Evolutionary conservation across 768 basidiomycete genomes (phyloP).

Genomic region (Hysterangium stoloniferum): DNA sequence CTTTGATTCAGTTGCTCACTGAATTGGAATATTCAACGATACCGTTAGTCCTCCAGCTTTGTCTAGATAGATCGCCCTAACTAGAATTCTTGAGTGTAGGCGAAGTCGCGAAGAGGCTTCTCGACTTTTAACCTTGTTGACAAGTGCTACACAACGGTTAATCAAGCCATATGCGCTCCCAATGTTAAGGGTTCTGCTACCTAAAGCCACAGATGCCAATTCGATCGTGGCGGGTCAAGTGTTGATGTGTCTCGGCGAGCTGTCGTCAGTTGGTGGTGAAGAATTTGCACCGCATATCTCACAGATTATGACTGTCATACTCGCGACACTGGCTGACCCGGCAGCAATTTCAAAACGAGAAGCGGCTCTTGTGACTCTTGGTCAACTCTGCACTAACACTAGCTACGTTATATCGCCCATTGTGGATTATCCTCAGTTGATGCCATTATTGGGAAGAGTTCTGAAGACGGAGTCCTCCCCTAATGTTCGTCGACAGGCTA

Average conservation of each 20-base stretch:
- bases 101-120: slow-evolving; percentile 90
- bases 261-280: slow-evolving; percentile 89
- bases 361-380: slow-evolving; percentile 88
- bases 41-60: slow-evolving; percentile 42
- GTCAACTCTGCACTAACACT: slow-evolving; percentile 92
- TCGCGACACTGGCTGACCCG: slow-evolving; percentile 84
- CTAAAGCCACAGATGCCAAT: slow-evolving; percentile 80
- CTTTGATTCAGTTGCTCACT: slow-evolving; percentile 90
- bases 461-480: slow-evolving; percentile 71
- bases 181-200: slow-evolving; percentile 86
- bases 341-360: slow-evolving; percentile 76
- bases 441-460: slow-evolving; percentile 80
- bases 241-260: slow-evolving; percentile 89
- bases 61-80: too few species aligned
- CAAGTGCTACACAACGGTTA: slow-evolving; percentile 85
- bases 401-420: slow-evolving; percentile 91
- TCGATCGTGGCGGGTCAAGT: slow-evolving; percentile 88
- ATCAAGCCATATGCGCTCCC: slow-evolving; percentile 95
- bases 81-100: slow-evolving; percentile 35
- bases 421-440: slow-evolving; percentile 82
- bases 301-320: slow-evolving; percentile 85
- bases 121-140: slow-evolving; percentile 77
- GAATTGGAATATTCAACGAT: slow-evolving; percentile 95
- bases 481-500: slow-evolving; percentile 75
- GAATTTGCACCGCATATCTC: slow-evolving; percentile 78